These are phyloP conservation scores for Pichia sp. DNA, from an alignment of 1,139 yeast species.

Conservation along the genomic window DNA sequence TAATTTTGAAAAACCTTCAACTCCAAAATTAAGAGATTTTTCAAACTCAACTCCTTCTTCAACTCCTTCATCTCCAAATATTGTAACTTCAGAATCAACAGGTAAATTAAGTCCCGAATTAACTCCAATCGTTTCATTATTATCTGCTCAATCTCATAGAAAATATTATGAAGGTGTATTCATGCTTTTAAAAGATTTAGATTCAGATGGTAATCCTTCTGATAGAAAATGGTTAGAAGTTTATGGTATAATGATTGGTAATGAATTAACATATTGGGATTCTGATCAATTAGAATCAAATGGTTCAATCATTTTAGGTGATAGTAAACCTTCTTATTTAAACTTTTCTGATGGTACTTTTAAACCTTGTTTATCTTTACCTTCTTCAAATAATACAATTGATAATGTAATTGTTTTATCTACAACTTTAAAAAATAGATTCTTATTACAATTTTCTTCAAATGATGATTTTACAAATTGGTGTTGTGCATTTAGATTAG, in stretches of 20 bases:
- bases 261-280: slow-evolving; percentile 90
- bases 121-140: slow-evolving; percentile 66
- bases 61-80: slow-evolving; percentile 15
- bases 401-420: slow-evolving; percentile 80
- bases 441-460: slow-evolving; percentile 68
- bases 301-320: slow-evolving; percentile 17
- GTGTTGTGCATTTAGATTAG: slow-evolving; percentile 76
- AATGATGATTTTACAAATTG: slow-evolving; percentile 53
- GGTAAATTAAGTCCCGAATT: slow-evolving; percentile 53
- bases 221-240: slow-evolving; percentile 89
- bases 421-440: slow-evolving; percentile 85
- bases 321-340: slow-evolving; percentile 73
- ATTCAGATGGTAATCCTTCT: slow-evolving; percentile 78
- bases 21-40: slow-evolving; percentile 3
- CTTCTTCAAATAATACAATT: slow-evolving; percentile 53
- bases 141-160: slow-evolving; percentile 68
- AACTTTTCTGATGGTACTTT: slow-evolving; percentile 90
- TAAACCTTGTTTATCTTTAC: slow-evolving; percentile 60
- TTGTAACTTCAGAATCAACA: slow-evolving; percentile 23
- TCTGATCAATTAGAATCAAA: slow-evolving; percentile 58
- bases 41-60: neutral
- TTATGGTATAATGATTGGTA: slow-evolving; percentile 84
- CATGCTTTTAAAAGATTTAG: slow-evolving; percentile 64
- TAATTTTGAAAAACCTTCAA: slow-evolving; percentile 1
- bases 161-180: slow-evolving; percentile 71